Evolutionary conservation across 2,329 filamentous ascomycete genomes (phyloP), one percentile per base, ranked within the genome.

Genomic region (Orbilia javanica): DNA sequence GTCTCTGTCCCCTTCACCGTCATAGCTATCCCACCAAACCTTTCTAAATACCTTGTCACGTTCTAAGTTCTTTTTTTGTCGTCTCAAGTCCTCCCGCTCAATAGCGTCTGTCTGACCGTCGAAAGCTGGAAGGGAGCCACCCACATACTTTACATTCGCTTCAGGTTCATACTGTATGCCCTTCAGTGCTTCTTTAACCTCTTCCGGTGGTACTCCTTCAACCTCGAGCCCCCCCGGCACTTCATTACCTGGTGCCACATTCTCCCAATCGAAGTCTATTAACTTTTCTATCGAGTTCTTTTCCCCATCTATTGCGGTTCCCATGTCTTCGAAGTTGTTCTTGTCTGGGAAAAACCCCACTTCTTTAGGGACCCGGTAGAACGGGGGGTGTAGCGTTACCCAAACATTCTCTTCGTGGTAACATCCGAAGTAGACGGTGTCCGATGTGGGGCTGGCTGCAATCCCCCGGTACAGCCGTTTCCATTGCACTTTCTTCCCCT

Each of bases 391-490:
- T 10, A 57, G 65, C 1, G 48, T 60, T 34, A 57, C 46, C 5
- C 1, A 18, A 11, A 65, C 65, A n/a, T 57, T n/a, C 15, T 31
- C 22, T 34, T 63, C 63, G 8, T 1, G 22, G 4, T 4, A n/a
- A 15, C 71, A 75, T 18, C 71, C 71, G 36, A 63, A 68, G 29
- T 75, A 75, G 8, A 68, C 55, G 4, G 31, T 10, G 0, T 31
- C 10, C 3, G 27, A 52, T 18, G 13, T 22, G 15, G 18, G 22
- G 5, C 25, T 15, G 11, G 18, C 11, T 22, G 34, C 11, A n/a
- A 63, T 15, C 1, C 53, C 63, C 3, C 52, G 63, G 18, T 52
- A 63, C 8, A 31, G 2, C 15, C 10, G 15, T 13, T 53, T 31
- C 50, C 50, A 53, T 18, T 18, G 4, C 8, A 53, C 25, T n/a